Conservation (phyloP, 768 basidiomycete genomes). For the Leccinum uliginosum region DNA sequence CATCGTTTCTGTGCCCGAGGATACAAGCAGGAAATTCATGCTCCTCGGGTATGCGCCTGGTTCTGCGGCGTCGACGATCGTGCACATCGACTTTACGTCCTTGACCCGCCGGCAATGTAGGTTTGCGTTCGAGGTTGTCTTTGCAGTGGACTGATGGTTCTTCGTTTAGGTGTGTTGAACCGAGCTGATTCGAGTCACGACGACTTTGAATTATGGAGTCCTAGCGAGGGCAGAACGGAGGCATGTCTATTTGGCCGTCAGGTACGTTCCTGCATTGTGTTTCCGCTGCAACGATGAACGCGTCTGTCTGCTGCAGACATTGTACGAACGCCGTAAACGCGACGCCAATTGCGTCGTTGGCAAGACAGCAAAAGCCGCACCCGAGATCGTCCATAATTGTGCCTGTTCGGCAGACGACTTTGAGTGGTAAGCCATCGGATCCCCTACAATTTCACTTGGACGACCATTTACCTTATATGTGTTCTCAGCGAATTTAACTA, state of each 20-base stretch:
- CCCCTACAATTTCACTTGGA: not conserved
- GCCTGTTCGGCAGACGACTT: conserved; percentile 74
- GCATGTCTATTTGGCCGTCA: conserved; percentile 89
- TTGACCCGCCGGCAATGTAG: conserved; percentile 74
- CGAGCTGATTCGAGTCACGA: conserved; percentile 72
- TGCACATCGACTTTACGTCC: conserved; percentile 85
- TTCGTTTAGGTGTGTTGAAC: conserved; percentile 57
- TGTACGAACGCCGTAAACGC: conserved; percentile 87
- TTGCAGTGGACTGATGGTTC: not conserved
- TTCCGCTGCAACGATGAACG: not conserved
- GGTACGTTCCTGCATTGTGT: conserved; percentile 36
- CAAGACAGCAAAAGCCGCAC: conserved; percentile 48
- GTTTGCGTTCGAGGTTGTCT: conserved; percentile 25
- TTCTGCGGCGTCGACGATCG: conserved; percentile 44
- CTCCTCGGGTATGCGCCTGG: conserved; percentile 64
- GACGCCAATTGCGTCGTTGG: conserved; percentile 84
- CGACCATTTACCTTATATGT: not conserved
- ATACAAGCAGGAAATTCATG: conserved; percentile 90
- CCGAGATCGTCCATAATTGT: conserved; percentile 64
- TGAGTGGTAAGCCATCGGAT: conserved; percentile 75
- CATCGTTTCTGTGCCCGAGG: conserved; percentile 85
- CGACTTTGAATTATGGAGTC: conserved; percentile 98
- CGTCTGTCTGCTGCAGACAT: conserved; percentile 45
- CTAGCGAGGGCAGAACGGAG: conserved; percentile 84
- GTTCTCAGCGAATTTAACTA: conserved; percentile 86